Percentiles rank a stretch among this genome's conserved stretches.
Conservation (phyloP, 805 yeast genomes). For the Cyberlindnera xylosilytica region DNA sequence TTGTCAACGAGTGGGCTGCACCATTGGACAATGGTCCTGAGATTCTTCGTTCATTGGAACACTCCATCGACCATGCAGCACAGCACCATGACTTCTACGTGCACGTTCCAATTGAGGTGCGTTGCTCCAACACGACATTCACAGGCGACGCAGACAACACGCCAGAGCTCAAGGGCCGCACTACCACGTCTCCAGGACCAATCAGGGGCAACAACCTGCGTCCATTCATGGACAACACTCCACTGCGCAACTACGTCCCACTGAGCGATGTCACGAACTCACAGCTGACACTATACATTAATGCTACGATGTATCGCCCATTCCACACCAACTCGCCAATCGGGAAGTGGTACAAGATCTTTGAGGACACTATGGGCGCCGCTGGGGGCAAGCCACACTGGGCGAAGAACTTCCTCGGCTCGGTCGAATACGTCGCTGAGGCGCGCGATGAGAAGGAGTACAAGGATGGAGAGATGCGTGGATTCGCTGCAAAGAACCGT, state of each 20-base stretch:
- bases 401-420: slow-evolving; percentile 93
- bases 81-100: slow-evolving; percentile 65
- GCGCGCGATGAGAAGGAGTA: slow-evolving; percentile 35
- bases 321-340: slow-evolving; percentile 72
- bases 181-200: slow-evolving; percentile 64
- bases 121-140: slow-evolving; percentile 81
- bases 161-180: slow-evolving; percentile 51
- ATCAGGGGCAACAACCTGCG: slow-evolving; percentile 79
- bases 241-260: slow-evolving; percentile 56
- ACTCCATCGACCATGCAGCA: slow-evolving; percentile 60
- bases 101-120: slow-evolving; percentile 93
- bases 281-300: slow-evolving; percentile 80
- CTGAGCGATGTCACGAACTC: slow-evolving; percentile 49
- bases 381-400: slow-evolving; percentile 96
- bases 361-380: slow-evolving; percentile 71
- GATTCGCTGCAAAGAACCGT: slow-evolving; percentile 63
- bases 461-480: slow-evolving; percentile 71
- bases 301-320: slow-evolving; percentile 97
- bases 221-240: slow-evolving; percentile 81
- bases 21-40: slow-evolving; percentile 79
- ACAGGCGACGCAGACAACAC: slow-evolving; percentile 27
- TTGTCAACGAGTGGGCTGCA: slow-evolving; percentile 96
- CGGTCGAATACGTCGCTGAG: slow-evolving; percentile 32
- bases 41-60: slow-evolving; percentile 60
- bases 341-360: slow-evolving; percentile 75